Percentiles rank a stretch among this genome's conserved stretches.
Conservation (phyloP, 83 land plant species). For the Picea abies region DNA sequence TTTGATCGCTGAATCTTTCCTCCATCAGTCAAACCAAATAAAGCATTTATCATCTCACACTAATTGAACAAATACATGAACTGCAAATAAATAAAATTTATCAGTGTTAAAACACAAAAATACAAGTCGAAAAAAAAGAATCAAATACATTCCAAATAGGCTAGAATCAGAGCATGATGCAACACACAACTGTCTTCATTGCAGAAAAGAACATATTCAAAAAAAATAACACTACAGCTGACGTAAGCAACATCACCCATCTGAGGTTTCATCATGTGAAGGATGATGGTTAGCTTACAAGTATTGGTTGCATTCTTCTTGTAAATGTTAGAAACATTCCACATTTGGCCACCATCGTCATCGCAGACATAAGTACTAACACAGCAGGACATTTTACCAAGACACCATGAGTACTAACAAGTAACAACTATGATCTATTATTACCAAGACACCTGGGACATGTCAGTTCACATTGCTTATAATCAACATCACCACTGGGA, state of each 20-base stretch:
- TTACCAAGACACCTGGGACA: too few relatives aligned
- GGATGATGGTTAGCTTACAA: background rate
- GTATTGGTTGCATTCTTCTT: background rate
- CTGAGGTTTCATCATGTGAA: background rate
- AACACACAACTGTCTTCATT: background rate
- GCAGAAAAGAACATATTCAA: background rate
- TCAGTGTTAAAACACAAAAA: background rate
- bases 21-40: background rate
- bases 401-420: too few relatives aligned
- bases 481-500: too few relatives aligned
- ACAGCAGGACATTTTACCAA: too few relatives aligned
- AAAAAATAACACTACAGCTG: background rate
- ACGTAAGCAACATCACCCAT: background rate
- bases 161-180: background rate
- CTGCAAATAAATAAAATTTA: conserved; percentile 8
- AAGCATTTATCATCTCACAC: background rate
- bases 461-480: too few relatives aligned
- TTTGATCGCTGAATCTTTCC: background rate
- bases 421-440: too few relatives aligned
- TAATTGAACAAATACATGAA: background rate
- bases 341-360: too few relatives aligned
- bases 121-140: too few relatives aligned
- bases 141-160: background rate
- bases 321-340: too few relatives aligned
- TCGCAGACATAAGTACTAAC: too few relatives aligned